Evolutionary conservation across 2,329 filamentous ascomycete genomes (phyloP).

Genomic region (Scedosporium boydii): DNA sequence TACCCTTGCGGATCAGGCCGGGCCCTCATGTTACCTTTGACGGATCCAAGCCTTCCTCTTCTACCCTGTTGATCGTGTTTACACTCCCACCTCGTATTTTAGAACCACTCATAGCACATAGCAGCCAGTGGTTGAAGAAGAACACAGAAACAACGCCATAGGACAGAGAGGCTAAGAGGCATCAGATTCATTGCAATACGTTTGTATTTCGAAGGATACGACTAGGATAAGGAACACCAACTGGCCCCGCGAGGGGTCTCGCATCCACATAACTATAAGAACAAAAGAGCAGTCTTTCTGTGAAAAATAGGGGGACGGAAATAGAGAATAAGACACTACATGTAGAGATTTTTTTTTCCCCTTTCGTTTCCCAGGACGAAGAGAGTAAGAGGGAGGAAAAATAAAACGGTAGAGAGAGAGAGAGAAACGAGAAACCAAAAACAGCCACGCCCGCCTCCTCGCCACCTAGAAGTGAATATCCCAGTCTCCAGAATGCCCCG

Average conservation of each 20-base stretch:
- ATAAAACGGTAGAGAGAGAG: not conserved
- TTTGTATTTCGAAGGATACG: no score
- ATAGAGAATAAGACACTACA: not conserved
- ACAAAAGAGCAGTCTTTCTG: not conserved
- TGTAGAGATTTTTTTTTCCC: not conserved
- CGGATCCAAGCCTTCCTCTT: not conserved
- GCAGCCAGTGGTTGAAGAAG: no score
- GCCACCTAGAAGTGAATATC: not conserved
- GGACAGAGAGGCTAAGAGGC: no score
- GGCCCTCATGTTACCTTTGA: not conserved
- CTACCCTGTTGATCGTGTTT: not conserved
- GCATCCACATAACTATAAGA: not conserved
- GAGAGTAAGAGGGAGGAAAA: not conserved
- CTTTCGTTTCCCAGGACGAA: not conserved
- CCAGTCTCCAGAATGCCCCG: not conserved
- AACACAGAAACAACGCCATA: no score
- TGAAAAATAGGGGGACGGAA: not conserved
- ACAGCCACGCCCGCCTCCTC: not conserved
- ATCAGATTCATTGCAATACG: no score
- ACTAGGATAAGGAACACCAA: not conserved
- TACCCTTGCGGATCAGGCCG: not conserved
- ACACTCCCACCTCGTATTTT: no score
- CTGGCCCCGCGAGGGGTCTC: not conserved
- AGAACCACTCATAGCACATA: no score
- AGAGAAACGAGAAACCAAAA: not conserved